Evolutionary conservation across 2,329 filamentous ascomycete genomes (phyloP).

Genomic region (Alternaria gansuensis): DNA sequence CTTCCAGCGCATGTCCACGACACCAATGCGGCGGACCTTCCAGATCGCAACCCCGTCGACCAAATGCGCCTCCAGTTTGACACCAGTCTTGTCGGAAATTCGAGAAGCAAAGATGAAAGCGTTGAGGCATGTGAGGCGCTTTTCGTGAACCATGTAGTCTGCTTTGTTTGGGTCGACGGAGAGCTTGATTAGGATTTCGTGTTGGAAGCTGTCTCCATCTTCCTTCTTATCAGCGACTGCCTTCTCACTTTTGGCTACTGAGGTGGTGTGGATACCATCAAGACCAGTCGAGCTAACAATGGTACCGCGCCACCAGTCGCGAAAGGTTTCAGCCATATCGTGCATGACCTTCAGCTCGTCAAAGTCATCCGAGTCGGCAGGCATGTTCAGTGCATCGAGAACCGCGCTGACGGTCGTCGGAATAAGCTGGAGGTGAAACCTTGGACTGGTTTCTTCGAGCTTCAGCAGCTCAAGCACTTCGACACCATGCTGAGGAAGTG

Average conservation of each 20-base stretch:
- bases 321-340: conserved; percentile 6
- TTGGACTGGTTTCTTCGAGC: neutral
- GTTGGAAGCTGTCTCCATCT: neutral
- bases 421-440: conserved; percentile 11
- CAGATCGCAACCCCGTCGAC: conserved; percentile 4
- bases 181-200: conserved; percentile 10
- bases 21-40: conserved; percentile 1
- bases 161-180: neutral
- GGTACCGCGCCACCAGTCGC: neutral
- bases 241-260: neutral
- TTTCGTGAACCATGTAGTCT: neutral
- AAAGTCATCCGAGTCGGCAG: conserved; percentile 3
- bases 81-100: neutral
- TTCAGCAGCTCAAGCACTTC: conserved; percentile 9
- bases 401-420: neutral
- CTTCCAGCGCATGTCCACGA: conserved; percentile 12
- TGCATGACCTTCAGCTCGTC: conserved; percentile 9
- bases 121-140: neutral
- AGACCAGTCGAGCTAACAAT: neutral
- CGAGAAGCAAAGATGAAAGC: conserved; percentile 4
- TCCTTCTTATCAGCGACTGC: neutral
- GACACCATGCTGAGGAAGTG: conserved; percentile 12
- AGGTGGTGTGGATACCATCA: conserved; percentile 1
- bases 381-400: neutral
- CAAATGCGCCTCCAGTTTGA: conserved; percentile 4